Conservation (phyloP, 768 basidiomycete species). For the Leccinum pellstonianum region DNA sequence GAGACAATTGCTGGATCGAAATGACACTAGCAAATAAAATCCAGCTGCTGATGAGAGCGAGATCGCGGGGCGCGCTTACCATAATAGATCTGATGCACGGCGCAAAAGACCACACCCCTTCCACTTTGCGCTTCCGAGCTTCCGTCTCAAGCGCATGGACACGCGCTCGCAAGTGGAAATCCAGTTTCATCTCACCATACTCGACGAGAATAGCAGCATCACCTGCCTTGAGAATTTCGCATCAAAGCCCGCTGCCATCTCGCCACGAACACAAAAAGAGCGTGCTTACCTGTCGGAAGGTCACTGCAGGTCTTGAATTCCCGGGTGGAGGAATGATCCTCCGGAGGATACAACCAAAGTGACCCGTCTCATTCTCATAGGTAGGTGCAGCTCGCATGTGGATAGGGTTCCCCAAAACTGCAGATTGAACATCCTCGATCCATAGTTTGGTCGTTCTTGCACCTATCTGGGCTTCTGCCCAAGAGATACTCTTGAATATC, state of each 20-base stretch:
- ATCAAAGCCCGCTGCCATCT: background rate
- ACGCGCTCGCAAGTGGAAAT: constrained; percentile 52
- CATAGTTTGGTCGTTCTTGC: constrained; percentile 29
- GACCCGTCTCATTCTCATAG: background rate
- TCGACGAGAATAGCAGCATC: constrained; percentile 64
- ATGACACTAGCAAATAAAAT: constrained; percentile 38
- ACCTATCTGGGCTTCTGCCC: constrained; percentile 37
- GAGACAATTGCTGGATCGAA: constrained; percentile 45
- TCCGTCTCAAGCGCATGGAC: constrained; percentile 54
- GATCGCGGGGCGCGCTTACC: constrained; percentile 33
- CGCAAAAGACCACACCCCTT: constrained; percentile 42
- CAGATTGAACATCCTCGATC: constrained; percentile 27
- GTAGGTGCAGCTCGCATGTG: background rate
- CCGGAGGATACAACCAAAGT: constrained; percentile 14
- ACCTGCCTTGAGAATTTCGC: constrained; percentile 46
- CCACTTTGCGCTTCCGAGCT: constrained; percentile 31
- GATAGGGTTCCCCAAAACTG: background rate
- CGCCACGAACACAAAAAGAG: background rate
- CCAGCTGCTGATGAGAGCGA: background rate
- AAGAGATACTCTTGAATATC: constrained; percentile 50
- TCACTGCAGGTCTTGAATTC: constrained; percentile 34
- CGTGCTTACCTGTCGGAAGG: constrained; percentile 52
- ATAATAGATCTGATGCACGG: constrained; percentile 59
- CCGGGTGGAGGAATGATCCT: constrained; percentile 1
- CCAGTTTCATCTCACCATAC: constrained; percentile 54